phyloP scores from a whole-genome alignment of 139 green algal species.

The Tetradesmus lagerheimii region DNA sequence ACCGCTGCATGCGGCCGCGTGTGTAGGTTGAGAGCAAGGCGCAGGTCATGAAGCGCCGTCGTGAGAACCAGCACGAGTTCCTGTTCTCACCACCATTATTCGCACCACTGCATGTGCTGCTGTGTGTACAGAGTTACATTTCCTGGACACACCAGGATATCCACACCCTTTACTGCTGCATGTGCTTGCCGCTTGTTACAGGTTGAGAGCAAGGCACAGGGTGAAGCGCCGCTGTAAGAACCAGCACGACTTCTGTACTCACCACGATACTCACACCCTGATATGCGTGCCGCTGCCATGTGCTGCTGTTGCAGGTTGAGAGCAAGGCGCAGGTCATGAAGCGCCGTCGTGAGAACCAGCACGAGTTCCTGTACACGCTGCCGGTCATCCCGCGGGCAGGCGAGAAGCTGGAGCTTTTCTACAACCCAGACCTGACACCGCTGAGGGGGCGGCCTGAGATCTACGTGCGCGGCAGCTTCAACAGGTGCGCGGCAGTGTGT shows the following conservation, averaged over 20 bases:
- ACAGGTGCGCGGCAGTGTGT: conserved; percentile 67
- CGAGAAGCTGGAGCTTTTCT: conserved; percentile 78
- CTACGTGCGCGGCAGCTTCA: conserved; percentile 86
- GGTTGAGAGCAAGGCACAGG: conserved; percentile 42
- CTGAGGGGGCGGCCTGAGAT: conserved; percentile 86
- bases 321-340: conserved; percentile 44
- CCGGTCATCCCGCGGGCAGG: conserved; percentile 66
- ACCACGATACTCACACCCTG: neutral
- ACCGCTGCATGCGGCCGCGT: neutral
- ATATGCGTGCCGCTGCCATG: neutral
- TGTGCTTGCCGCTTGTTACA: neutral
- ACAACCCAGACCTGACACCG: conserved; percentile 93
- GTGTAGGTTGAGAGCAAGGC: conserved; percentile 30
- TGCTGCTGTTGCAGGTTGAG: conserved; percentile 37
- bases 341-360: conserved; percentile 70
- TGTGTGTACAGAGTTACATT: too few species aligned
- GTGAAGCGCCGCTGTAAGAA: conserved; percentile 66
- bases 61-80: conserved; percentile 78
- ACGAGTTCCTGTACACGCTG: conserved; percentile 87
- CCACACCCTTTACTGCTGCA: too few species aligned
- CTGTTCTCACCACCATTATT: conserved; percentile 69
- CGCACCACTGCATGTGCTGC: neutral
- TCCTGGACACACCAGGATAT: too few species aligned
- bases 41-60: conserved; percentile 55
- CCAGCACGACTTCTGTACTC: conserved; percentile 82